phyloP scores from a whole-genome alignment of 805 yeast species.

The Metschnikowia kunwiensis region DNA sequence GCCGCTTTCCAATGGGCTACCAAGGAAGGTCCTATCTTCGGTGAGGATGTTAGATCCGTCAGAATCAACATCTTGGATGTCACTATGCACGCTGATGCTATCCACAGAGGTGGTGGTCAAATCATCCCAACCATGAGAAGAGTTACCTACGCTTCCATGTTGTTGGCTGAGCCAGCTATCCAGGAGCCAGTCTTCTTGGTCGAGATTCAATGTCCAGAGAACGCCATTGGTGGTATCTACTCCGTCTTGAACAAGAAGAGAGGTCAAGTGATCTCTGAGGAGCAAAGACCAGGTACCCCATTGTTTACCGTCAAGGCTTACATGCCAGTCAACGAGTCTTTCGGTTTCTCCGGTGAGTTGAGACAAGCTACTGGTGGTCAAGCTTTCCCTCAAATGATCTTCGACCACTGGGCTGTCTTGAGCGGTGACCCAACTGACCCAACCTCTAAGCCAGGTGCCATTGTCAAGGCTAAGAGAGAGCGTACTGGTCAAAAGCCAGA shows the following conservation, averaged over 20 bases:
- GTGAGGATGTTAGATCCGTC: conserved; percentile 93
- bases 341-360: conserved; percentile 99
- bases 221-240: conserved; percentile 99
- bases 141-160: conserved; percentile 97
- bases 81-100: conserved; percentile 99
- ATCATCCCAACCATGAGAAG: conserved; percentile 99
- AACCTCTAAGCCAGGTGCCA: conserved; percentile 57
- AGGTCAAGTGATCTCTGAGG: conserved; percentile 99
- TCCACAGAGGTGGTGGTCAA: conserved; percentile 99
- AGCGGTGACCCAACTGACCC: conserved; percentile 92
- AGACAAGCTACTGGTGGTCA: conserved; percentile 99
- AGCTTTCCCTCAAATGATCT: conserved; percentile 99
- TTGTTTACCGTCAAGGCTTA: conserved; percentile 99
- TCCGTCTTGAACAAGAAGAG: conserved; percentile 98
- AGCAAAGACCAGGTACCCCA: conserved; percentile 99
- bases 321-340: conserved; percentile 99
- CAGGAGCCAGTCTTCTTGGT: conserved; percentile 99
- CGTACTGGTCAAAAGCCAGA: conserved; percentile 95
- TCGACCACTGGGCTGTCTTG: conserved; percentile 96
- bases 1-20: conserved; percentile 99
- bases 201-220: conserved; percentile 99
- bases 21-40: conserved; percentile 98
- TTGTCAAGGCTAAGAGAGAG: conserved; percentile 69
- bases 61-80: conserved; percentile 98
- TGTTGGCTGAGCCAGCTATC: conserved; percentile 97